phyloP scores from a whole-genome alignment of 2,329 filamentous ascomycete genomes.

The Hypoxylon sp. region DNA sequence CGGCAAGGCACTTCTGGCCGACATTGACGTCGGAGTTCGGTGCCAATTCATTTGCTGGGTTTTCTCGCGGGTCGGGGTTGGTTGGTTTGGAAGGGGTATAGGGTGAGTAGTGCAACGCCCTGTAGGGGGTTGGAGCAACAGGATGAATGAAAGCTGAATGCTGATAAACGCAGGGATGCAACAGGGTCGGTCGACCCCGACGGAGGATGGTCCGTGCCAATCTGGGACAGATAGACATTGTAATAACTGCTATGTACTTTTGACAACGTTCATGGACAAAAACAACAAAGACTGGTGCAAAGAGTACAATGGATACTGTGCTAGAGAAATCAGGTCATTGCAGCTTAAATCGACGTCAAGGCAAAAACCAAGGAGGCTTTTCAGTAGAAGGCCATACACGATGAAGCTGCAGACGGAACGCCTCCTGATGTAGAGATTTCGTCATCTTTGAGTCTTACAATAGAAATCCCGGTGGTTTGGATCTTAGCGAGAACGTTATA shows the following conservation, averaged over 20 bases:
- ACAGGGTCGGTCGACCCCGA: slow-evolving; percentile 12
- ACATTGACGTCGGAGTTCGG: slow-evolving; percentile 40
- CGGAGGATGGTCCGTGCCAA: slow-evolving; percentile 24
- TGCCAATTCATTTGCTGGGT: slow-evolving; percentile 33
- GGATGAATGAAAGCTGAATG: background rate
- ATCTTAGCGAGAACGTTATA: background rate
- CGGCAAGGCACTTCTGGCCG: slow-evolving; percentile 58
- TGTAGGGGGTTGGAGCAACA: background rate
- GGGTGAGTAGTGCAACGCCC: slow-evolving; percentile 17
- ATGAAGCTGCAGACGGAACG: background rate
- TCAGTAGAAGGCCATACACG: background rate
- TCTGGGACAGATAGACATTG: slow-evolving; percentile 28
- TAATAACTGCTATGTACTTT: slow-evolving; percentile 1
- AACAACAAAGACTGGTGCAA: too few species aligned
- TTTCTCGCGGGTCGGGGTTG: slow-evolving; percentile 41
- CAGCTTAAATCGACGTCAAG: too few species aligned
- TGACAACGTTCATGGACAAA: slow-evolving; percentile 13
- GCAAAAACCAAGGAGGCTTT: background rate
- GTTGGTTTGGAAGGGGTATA: slow-evolving; percentile 22
- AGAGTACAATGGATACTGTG: background rate
- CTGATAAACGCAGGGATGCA: background rate
- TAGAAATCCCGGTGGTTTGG: slow-evolving; percentile 3
- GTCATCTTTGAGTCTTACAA: slow-evolving; percentile 12
- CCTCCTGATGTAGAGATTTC: slow-evolving; percentile 21
- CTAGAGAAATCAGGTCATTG: background rate